These are phyloP conservation scores for Trichoderma citrinoviride DNA, from an alignment of 2,329 filamentous ascomycete genomes.

Conservation along the genomic window DNA sequence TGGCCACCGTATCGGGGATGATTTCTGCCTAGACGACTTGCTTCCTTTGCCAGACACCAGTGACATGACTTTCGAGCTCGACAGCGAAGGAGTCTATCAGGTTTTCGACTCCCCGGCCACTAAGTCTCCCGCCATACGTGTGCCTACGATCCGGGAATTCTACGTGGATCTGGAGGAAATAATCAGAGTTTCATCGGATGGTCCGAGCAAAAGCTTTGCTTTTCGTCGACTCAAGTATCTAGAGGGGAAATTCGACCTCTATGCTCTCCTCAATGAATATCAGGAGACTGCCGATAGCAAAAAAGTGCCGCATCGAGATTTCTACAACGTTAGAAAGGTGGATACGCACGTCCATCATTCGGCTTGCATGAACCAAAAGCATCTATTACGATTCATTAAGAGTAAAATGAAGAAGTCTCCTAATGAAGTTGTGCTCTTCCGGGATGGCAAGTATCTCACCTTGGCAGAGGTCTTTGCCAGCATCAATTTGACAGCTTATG, in stretches of 20 bases:
- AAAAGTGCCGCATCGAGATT: constrained; percentile 94
- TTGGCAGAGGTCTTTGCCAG: constrained; percentile 92
- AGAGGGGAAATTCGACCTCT: constrained; percentile 95
- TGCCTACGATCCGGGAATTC: constrained; percentile 92
- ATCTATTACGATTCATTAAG: constrained; percentile 96
- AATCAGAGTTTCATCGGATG: constrained; percentile 83
- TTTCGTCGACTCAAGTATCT: constrained; percentile 92
- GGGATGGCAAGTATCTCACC: constrained; percentile 90
- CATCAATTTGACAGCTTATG: constrained; percentile 95
- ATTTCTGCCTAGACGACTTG: constrained; percentile 80
- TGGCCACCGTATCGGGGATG: constrained; percentile 55
- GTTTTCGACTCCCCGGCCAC: constrained; percentile 77
- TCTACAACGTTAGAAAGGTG: constrained; percentile 98
- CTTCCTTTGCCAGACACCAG: constrained; percentile 69
- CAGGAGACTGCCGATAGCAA: constrained; percentile 98
- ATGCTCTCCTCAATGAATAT: constrained; percentile 90
- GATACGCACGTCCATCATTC: constrained; percentile 99
- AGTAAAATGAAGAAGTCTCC: constrained; percentile 99
- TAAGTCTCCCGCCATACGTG: constrained; percentile 71
- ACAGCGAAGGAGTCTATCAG: constrained; percentile 92
- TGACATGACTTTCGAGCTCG: constrained; percentile 69
- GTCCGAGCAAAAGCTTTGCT: constrained; percentile 94
- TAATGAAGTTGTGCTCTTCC: constrained; percentile 87
- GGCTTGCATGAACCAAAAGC: constrained; percentile 99
- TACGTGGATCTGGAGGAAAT: constrained; percentile 92